phyloP scores from a whole-genome alignment of 306 rosid species.

The Mimosa pudica region DNA sequence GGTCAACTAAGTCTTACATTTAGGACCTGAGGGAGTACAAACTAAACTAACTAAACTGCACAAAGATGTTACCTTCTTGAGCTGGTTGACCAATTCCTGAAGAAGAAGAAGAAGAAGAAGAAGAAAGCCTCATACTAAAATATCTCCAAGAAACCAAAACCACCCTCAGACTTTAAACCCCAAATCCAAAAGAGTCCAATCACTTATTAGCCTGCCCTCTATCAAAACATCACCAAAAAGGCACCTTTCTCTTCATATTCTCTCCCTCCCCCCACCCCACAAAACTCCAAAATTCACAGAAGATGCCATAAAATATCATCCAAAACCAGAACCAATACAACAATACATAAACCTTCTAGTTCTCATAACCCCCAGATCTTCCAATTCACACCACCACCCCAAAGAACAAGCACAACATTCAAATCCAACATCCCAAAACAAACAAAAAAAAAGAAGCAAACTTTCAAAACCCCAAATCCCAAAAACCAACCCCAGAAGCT shows the following conservation, averaged over 20 bases:
- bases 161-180: conserved; percentile 30
- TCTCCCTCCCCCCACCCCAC: conserved; percentile 49
- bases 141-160: conserved; percentile 37
- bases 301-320: conserved; percentile 44
- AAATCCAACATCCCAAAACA: conserved; percentile 22
- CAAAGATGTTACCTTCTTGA: conserved; percentile 51
- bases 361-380: conserved; percentile 64
- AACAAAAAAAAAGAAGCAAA: not conserved
- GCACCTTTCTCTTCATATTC: conserved; percentile 13
- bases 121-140: conserved; percentile 54
- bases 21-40: not conserved
- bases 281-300: conserved; percentile 33
- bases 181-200: conserved; percentile 35
- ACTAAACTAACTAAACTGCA: conserved; percentile 5
- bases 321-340: conserved; percentile 67
- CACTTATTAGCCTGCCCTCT: not conserved
- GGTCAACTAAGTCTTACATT: too few species aligned
- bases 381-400: conserved; percentile 26
- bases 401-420: conserved; percentile 29
- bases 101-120: conserved; percentile 60
- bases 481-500: conserved; percentile 24
- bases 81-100: conserved; percentile 54
- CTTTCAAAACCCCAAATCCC: conserved; percentile 20
- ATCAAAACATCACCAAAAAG: conserved; percentile 13
- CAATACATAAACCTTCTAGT: conserved; percentile 48